Conservation (phyloP, 371 early-diverging fungal species). For the Mortierella sp. region DNA sequence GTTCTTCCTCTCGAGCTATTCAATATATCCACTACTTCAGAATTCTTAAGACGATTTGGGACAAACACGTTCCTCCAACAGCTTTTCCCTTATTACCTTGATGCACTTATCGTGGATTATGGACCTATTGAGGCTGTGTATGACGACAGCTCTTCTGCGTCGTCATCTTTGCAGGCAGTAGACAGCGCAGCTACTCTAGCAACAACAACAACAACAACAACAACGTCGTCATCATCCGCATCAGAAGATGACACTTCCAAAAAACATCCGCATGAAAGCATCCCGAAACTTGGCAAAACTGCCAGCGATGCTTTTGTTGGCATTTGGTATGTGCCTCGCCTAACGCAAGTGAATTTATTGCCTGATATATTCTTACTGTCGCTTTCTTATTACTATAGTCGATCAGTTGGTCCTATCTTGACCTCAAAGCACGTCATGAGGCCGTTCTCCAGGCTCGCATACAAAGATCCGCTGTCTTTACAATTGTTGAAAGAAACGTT, state of each 20-base stretch:
- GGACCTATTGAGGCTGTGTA: constrained; percentile 10
- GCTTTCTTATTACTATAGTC: constrained; percentile 16
- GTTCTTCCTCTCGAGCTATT: constrained; percentile 67
- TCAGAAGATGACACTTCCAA: constrained; percentile 38
- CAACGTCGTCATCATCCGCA: neutral
- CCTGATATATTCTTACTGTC: neutral
- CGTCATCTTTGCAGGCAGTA: constrained; percentile 11
- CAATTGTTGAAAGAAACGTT: constrained; percentile 61
- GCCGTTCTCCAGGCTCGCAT: constrained; percentile 68
- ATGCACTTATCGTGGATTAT: constrained; percentile 62
- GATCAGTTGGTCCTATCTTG: constrained; percentile 67
- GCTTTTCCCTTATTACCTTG: constrained; percentile 72
- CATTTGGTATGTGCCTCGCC: constrained; percentile 59
- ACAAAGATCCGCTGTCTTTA: constrained; percentile 63
- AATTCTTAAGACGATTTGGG: constrained; percentile 69
- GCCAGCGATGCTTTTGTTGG: constrained; percentile 66
- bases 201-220: constrained; percentile 9
- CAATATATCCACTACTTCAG: constrained; percentile 58
- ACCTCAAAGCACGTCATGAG: constrained; percentile 75
- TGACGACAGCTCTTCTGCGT: constrained; percentile 37
- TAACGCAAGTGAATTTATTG: neutral
- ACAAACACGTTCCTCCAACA: constrained; percentile 71
- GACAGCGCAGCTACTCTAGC: neutral
- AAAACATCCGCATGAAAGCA: constrained; percentile 14
- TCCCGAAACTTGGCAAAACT: constrained; percentile 33